These are phyloP conservation scores for Ananas comosus DNA, from an alignment of 176 grass and related monocot species.

Conservation along the genomic window DNA sequence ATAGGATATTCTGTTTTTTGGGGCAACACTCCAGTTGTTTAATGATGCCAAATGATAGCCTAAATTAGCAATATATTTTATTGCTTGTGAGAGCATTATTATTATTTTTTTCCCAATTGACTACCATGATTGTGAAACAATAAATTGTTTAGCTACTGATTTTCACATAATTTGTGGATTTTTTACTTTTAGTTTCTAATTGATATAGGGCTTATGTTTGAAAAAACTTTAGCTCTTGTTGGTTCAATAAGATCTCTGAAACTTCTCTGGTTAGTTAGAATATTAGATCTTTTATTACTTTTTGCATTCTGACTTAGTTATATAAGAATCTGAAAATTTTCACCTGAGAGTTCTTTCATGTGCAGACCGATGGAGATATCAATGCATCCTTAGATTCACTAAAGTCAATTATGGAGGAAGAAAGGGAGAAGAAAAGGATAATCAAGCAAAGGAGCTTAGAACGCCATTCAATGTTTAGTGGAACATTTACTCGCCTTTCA, in stretches of 20 bases:
- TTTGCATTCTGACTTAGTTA: background rate
- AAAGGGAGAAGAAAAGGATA: slow-evolving; percentile 39
- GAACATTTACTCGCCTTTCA: slow-evolving; percentile 49
- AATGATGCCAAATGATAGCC: no score
- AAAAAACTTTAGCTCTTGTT: slow-evolving; percentile 1
- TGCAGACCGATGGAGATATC: slow-evolving; percentile 36
- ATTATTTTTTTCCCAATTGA: no score
- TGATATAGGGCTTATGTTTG: background rate
- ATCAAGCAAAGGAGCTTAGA: slow-evolving; percentile 36
- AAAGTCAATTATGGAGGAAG: slow-evolving; percentile 57
- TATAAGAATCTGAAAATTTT: background rate
- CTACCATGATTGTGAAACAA: no score
- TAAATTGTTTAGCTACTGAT: no score
- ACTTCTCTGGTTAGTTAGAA: background rate
- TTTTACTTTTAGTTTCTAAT: background rate
- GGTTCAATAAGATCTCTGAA: background rate
- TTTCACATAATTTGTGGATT: no score
- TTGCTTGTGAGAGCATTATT: no score
- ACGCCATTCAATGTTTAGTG: slow-evolving; percentile 36
- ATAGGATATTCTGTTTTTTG: no score
- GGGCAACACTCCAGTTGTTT: background rate
- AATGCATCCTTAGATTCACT: slow-evolving; percentile 52
- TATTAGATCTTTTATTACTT: background rate
- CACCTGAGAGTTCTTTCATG: background rate
- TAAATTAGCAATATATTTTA: no score